Evolutionary conservation across 2,329 filamentous ascomycete genomes (phyloP).

Genomic region (Botryotinia convoluta): DNA sequence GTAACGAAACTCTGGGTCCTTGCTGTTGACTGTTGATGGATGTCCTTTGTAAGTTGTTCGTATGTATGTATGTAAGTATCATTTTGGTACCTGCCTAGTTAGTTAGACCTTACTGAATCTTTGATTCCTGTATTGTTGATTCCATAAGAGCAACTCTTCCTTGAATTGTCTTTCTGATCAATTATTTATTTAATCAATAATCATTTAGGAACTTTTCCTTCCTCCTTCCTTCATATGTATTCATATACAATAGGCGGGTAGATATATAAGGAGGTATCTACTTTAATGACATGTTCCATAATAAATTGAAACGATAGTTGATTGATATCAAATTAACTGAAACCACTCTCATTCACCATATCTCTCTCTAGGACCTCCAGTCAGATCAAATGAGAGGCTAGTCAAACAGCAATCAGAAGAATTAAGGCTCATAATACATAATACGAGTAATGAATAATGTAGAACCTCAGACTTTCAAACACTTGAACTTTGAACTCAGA

Average conservation of each 20-base stretch:
- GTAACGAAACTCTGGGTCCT: neutral
- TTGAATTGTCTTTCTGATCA: neutral
- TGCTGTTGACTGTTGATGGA: neutral
- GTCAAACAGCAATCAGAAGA: neutral
- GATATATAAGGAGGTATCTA: neutral
- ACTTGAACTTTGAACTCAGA: neutral
- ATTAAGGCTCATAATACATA: neutral
- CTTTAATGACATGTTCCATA: neutral
- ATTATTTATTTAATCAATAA: neutral
- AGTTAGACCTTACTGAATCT: neutral
- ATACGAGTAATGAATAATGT: neutral
- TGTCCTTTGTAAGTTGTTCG: neutral
- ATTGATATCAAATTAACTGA: slow-evolving; percentile 15
- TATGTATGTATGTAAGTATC: neutral
- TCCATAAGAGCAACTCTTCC: neutral
- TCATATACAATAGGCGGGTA: neutral
- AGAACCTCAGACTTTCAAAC: neutral
- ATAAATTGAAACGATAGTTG: slow-evolving; percentile 14
- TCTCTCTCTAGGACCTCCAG: neutral
- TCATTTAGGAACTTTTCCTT: neutral
- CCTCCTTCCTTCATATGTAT: neutral
- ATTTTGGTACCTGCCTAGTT: neutral
- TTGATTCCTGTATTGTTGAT: neutral
- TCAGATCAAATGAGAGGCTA: neutral
- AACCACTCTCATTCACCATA: neutral